Evolutionary conservation across 306 rosid species (phyloP).

Genomic region (Trichosanthes cucumerina): DNA sequence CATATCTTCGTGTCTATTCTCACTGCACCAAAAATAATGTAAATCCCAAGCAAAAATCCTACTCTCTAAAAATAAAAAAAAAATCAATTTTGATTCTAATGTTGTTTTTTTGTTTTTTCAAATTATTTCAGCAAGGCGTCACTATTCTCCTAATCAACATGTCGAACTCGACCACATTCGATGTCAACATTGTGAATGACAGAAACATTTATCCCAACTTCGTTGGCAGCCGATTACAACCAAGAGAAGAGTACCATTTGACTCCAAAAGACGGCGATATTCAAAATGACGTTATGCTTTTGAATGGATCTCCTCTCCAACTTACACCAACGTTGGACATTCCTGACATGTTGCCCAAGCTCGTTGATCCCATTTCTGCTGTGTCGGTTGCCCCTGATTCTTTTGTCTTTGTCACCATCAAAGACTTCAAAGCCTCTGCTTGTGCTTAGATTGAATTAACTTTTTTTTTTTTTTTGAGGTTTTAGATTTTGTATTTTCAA

Average conservation of each 20-base stretch:
- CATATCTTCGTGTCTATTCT: conserved; percentile 12
- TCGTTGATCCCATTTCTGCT: conserved; percentile 26
- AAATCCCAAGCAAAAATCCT: not conserved
- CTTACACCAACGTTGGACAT: conserved; percentile 26
- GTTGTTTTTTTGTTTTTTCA: not conserved
- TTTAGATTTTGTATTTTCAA: not conserved
- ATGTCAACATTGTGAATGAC: conserved; percentile 22
- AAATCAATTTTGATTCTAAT: no score
- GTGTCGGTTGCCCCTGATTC: conserved; percentile 35
- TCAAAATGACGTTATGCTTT: conserved; percentile 32
- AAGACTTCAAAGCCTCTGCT: conserved; percentile 32
- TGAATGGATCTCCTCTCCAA: conserved; percentile 39
- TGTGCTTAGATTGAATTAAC: conserved; percentile 7
- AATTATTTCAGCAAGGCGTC: conserved; percentile 33
- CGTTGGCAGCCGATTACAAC: not conserved
- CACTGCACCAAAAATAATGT: conserved; percentile 18
- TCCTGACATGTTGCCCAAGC: conserved; percentile 32
- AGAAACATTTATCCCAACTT: conserved; percentile 12
- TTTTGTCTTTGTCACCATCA: conserved; percentile 28
- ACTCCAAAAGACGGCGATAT: conserved; percentile 47
- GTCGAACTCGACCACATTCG: conserved; percentile 33
- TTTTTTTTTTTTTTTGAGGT: no score
- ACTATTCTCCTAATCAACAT: conserved; percentile 45
- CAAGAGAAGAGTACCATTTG: conserved; percentile 55
- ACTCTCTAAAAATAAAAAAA: no score